Evolutionary conservation across 2,329 filamentous ascomycete genomes (phyloP), one percentile per base, ranked within the genome.

Genomic region (Venturia nashicola): DNA sequence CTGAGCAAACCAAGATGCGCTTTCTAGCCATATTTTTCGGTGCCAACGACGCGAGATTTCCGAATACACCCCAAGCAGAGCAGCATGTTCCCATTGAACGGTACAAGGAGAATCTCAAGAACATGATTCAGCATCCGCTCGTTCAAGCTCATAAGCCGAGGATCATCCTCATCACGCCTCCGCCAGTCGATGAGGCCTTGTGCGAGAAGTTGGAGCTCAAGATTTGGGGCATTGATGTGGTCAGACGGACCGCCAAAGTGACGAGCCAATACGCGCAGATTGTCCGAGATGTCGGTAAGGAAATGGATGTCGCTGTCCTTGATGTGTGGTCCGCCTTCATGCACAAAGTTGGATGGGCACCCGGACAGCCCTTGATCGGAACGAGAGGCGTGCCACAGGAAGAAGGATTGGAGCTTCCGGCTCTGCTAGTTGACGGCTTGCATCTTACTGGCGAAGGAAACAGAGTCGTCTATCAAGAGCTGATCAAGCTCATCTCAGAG

Each of bases 291-390:
- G 34, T 62, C 39, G 60, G 40, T n/a, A 89, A 77, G 74, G 80
- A 72, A 74, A 81, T 85, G 66, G 80, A 87, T 62, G 78, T 89
- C 0, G 87, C 82, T 2, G 78, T 74, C 59, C 77, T 95, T 23
- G 90, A 97, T 74, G 80, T 97, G 1, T 95, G 90, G 85, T 82
- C 83, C 66, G 85, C 84, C 0, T 82, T 97, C 69, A 90, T 96
- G 86, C 79, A 83, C 63, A 80, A 83, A 59, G 78, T 79, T 2
- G 80, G 80, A 1, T 86, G 82, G 76, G 71, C 77, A 18, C 74
- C 76, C 68, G 80, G 78, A 11, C 75, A 80, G 51, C 74, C 78
- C 4, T 70, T 86, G 40, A 73, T 77, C 18, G 81, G 92, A 74
- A 77, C 84, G 74, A 72, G 81, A 73, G 72, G 83, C 75, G 75